phyloP scores from a whole-genome alignment of 1,284 basidiomycete genomes.

The Boletus holoroseus region DNA sequence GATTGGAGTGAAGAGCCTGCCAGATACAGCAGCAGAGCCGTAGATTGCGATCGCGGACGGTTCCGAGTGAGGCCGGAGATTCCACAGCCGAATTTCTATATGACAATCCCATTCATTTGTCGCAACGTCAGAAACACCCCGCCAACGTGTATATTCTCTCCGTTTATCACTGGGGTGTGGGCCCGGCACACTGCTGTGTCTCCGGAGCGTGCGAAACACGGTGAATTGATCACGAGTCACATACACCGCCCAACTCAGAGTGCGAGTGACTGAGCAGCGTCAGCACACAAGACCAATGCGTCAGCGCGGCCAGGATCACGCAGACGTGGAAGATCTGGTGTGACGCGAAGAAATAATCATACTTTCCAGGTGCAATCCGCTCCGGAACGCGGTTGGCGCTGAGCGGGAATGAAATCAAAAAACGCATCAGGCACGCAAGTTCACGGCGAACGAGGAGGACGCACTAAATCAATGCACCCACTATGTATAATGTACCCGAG shows the following conservation, averaged over 20 bases:
- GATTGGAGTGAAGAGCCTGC: slow-evolving; percentile 9
- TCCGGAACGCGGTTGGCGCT: slow-evolving; percentile 84
- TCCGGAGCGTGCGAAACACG: slow-evolving; percentile 23
- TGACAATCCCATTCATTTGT: slow-evolving; percentile 31
- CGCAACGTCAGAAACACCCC: no score
- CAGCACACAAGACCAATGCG: slow-evolving; percentile 64
- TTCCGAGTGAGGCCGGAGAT: slow-evolving; percentile 20
- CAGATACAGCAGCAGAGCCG: slow-evolving; percentile 9
- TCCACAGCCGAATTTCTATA: slow-evolving; percentile 27
- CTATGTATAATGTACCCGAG: slow-evolving; percentile 69
- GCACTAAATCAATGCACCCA: slow-evolving; percentile 78
- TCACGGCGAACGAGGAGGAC: slow-evolving; percentile 37
- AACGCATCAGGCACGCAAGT: slow-evolving; percentile 23
- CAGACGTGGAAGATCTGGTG: slow-evolving; percentile 87
- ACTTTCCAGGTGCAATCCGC: slow-evolving; percentile 67
- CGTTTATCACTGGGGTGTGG: slow-evolving; percentile 24
- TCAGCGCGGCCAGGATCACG: slow-evolving; percentile 73
- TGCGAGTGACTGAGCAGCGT: slow-evolving; percentile 57
- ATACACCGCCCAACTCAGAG: slow-evolving; percentile 33
- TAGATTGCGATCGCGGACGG: slow-evolving; percentile 22
- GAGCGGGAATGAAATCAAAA: slow-evolving; percentile 30
- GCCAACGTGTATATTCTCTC: slow-evolving; percentile 32
- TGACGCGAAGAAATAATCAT: slow-evolving; percentile 76
- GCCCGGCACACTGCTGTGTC: slow-evolving; percentile 18
- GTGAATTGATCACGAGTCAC: slow-evolving; percentile 29